A percentile compares a stretch with the other conserved stretches of the same genome.
Conservation (phyloP, 768 basidiomycete genomes). For the Lentinula sp. region DNA sequence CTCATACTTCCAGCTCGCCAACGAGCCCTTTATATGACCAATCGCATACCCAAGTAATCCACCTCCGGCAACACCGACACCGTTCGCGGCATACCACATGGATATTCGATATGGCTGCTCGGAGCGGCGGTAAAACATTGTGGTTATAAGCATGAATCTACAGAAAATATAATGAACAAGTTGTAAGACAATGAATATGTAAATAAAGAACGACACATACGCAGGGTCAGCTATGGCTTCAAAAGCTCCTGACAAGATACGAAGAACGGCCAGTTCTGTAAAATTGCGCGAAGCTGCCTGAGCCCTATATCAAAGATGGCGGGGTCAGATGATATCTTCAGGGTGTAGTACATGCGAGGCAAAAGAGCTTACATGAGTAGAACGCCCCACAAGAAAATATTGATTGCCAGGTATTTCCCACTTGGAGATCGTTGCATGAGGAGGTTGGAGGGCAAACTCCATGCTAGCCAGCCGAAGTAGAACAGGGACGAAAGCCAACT, state of each 20-base stretch:
- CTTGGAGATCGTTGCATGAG: slow-evolving; percentile 26
- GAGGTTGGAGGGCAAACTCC: slow-evolving; percentile 32
- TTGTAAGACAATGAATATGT: not conserved
- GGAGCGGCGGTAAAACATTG: slow-evolving; percentile 25
- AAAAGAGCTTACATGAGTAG: slow-evolving; percentile 19
- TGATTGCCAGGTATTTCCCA: slow-evolving; percentile 25
- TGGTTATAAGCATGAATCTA: slow-evolving; percentile 23
- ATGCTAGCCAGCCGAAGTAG: slow-evolving; percentile 29
- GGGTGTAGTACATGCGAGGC: too few species aligned
- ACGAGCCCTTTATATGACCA: slow-evolving; percentile 14
- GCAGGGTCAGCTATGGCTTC: slow-evolving; percentile 32
- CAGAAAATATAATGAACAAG: not conserved
- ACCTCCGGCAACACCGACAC: slow-evolving; percentile 28
- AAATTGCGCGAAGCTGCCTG: slow-evolving; percentile 29
- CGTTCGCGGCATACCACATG: slow-evolving; percentile 29
- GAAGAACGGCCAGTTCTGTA: slow-evolving; percentile 20
- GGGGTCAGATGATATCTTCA: not conserved
- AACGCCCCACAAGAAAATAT: slow-evolving; percentile 26
- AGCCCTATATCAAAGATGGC: slow-evolving; percentile 4
- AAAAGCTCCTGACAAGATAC: slow-evolving; percentile 25
- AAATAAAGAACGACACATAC: slow-evolving; percentile 1
- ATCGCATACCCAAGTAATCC: slow-evolving; percentile 22
- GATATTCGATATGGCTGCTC: slow-evolving; percentile 29
- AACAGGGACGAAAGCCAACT: slow-evolving; percentile 20
- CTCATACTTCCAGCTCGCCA: slow-evolving; percentile 27